Base-by-base conservation (phyloP, 1,284 basidiomycete genomes). In the Apiotrichum siamense region DNA sequence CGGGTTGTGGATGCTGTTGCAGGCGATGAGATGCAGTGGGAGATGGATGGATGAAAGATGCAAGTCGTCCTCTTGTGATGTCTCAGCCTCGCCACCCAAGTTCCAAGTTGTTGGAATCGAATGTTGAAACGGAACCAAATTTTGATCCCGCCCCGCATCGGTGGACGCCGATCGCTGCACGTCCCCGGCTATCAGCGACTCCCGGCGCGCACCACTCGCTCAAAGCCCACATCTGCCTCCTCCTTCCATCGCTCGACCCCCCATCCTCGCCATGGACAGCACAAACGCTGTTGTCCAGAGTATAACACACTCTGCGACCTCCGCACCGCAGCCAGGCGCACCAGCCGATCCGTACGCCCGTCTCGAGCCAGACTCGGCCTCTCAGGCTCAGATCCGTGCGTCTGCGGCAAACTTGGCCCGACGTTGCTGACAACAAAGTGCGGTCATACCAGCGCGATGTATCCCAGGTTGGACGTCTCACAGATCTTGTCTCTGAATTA, bases 361-460 rank as follows among this genome's bases (percentile, higher is more conserved):
- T 11, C 49, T 66, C 3, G 60, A 61, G 17, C 66, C 67, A 10
- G 55, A 65, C 20, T 33, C 52, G 7, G 70, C 70, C 1, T 66
- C 66, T 1, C 88, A 90, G 62, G 87, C 87, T 40, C 88, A 90
- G 73, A 90, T 88, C 56, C 82, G 88, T 91, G 62, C 62, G 86
- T 79, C 25, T 7, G 12, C 56, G 91, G 7, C 17, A n/a, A 7
- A 35, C 7, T 11, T 15, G 13, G 33, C 33, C 17, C 13, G 12
- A 35, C n/a, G n/a, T n/a, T n/a, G 84, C 84, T 60, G 86, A 91
- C 72, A 77, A 88, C 59, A 93, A n/a, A n/a, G 89, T 92, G 63
- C 79, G 90, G 57, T 84, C 89, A 33, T 84, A 89, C 66, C 89
- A 93, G 66, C 77, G 90, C 54, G 90, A 94, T 71, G 62, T 86